Conservation (phyloP, 2,329 filamentous ascomycete genomes). For the Colletotrichum godetiae region DNA sequence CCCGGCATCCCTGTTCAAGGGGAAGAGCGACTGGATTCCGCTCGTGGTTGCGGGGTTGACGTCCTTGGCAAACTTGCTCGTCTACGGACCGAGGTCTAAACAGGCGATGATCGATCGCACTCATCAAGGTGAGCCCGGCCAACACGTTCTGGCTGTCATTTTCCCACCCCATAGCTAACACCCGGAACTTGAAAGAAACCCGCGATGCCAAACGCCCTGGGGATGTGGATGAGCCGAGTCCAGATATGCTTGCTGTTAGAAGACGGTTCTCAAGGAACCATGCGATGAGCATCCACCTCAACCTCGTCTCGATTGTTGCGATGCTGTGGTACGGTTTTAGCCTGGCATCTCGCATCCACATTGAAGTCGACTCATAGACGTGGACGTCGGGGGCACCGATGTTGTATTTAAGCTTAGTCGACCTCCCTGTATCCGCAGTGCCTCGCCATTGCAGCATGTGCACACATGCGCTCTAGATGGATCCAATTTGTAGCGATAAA, state of each 20-base stretch:
- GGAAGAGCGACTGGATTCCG: slow-evolving; percentile 47
- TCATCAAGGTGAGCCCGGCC: slow-evolving; percentile 42
- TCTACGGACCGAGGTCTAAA: slow-evolving; percentile 52
- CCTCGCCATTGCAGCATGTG: neutral
- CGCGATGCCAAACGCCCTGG: slow-evolving; percentile 34
- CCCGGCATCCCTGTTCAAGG: slow-evolving; percentile 42
- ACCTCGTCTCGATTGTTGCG: slow-evolving; percentile 48
- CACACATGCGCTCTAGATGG: neutral
- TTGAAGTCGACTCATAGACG: neutral
- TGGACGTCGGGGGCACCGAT: neutral
- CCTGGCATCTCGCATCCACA: slow-evolving; percentile 40
- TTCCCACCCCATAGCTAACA: neutral
- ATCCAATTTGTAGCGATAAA: neutral
- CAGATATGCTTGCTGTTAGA: slow-evolving; percentile 43
- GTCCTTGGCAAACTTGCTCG: slow-evolving; percentile 45
- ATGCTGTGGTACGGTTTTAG: slow-evolving; percentile 45
- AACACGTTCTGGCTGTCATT: neutral
- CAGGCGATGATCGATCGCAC: slow-evolving; percentile 45
- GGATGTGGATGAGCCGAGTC: slow-evolving; percentile 28
- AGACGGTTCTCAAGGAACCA: slow-evolving; percentile 48
- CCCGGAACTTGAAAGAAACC: slow-evolving; percentile 26
- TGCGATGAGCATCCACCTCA: slow-evolving; percentile 56
- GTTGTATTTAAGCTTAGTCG: neutral
- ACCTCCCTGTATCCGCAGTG: neutral
- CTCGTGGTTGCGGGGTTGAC: slow-evolving; percentile 46